Evolutionary conservation across 2,329 filamentous ascomycete species (phyloP).

Genomic region (Beauveria rudraprayagi): DNA sequence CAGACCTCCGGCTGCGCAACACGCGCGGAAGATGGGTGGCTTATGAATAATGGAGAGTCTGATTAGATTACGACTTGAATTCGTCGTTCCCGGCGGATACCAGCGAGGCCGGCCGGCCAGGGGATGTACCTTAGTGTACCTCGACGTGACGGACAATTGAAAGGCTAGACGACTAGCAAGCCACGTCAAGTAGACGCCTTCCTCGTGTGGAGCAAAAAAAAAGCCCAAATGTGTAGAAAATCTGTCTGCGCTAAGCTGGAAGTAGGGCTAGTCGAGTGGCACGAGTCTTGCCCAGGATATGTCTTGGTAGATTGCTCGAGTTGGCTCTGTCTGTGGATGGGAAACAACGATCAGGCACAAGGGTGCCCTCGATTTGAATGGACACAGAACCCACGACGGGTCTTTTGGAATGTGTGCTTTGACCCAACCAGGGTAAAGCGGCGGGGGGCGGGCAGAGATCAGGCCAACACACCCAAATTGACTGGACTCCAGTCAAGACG

Average conservation of each 20-base stretch:
- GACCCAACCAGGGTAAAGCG: background rate
- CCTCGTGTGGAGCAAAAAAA: background rate
- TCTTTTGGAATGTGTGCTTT: background rate
- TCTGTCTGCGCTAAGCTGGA: background rate
- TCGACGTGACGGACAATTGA: background rate
- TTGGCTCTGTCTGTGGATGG: background rate
- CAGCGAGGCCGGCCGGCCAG: background rate
- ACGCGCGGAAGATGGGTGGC: background rate
- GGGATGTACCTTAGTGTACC: background rate
- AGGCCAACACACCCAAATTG: background rate
- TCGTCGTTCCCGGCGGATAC: background rate
- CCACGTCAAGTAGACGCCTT: constrained; percentile 1
- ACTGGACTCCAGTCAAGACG: background rate
- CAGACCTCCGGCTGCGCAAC: background rate
- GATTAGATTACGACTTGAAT: background rate
- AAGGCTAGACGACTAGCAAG: background rate
- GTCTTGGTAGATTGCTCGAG: background rate
- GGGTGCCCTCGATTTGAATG: background rate
- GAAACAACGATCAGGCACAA: background rate
- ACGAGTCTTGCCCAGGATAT: background rate
- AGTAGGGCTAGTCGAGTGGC: background rate
- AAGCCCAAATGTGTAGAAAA: background rate
- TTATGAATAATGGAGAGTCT: background rate
- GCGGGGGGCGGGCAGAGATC: constrained; percentile 1
- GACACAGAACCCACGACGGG: background rate